Base-by-base conservation (phyloP, 2,329 filamentous ascomycete genomes). In the Drechslerella stenobrocha region DNA sequence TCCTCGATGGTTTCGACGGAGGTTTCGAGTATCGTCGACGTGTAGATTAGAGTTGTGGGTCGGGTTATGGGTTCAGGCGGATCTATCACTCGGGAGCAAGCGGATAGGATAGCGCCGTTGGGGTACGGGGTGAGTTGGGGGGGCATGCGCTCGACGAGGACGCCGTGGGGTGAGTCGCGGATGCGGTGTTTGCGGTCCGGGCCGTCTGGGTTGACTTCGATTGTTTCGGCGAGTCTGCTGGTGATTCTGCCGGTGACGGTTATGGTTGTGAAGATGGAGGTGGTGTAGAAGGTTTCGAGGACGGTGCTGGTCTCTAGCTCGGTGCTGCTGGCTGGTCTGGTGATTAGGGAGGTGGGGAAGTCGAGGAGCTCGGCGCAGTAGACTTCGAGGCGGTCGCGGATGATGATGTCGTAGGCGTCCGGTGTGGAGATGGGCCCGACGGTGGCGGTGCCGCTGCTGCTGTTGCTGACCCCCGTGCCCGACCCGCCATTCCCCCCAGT, bases 381-480 rank as follows among this genome's bases (percentile, higher is more conserved):
- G 22, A 2, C 37, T 45, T 55, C 37, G 15, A 55, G 52, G 15
- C 2, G 20, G 13, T 23, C 45, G 28, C 11, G 1, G 2, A 34
- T 45, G 24, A 55, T 55, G 26, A 55, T 46, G 18, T 55, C 52
- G 20, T 55, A 55, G 1, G 52, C 52, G 18, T 55, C 52, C 5
- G 52, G 28, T 8, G 37, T 46, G 15, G n/a, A 13, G 22, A 23
- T 20, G 42, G 34, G 13, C 18, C 7, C 24, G 11, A 11, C 32
- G 13, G n/a, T 13, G 11, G 20, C 48, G 22, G 20, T 52, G 18
- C 18, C 13, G 9, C 20, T 18, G 3, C 37, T 6, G 15, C 44
- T 26, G 2, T 20, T 28, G 3, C 18, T 20, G 18, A 34, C 26
- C n/a, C 9, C 24, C 26, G 30, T 32, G 11, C 30, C 18, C 8